phyloP scores from a whole-genome alignment of 2,329 filamentous ascomycete species.

The Apiospora pterosperma region DNA sequence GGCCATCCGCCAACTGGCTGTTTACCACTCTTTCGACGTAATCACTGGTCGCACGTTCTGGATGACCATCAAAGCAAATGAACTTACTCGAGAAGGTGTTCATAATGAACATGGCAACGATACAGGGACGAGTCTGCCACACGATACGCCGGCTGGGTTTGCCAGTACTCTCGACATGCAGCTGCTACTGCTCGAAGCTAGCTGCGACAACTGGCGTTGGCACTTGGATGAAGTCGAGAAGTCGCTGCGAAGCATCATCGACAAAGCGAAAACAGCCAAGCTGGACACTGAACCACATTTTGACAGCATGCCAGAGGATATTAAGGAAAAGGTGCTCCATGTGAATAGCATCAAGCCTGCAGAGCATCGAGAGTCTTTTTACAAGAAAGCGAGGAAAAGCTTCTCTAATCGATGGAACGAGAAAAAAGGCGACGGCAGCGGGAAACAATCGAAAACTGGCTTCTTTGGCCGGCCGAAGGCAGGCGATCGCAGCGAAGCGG shows the following conservation, averaged over 20 bases:
- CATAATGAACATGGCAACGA: neutral
- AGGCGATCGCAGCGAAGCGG: neutral
- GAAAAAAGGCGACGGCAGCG: neutral
- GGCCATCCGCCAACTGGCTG: neutral
- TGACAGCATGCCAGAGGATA: too few relatives aligned
- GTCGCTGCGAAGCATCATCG: neutral
- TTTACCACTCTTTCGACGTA: constrained; percentile 34
- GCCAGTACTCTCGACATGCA: constrained; percentile 26
- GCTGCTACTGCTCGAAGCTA: constrained; percentile 31
- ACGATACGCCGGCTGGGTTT: constrained; percentile 9
- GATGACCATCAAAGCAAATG: constrained; percentile 34
- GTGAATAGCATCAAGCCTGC: too few relatives aligned
- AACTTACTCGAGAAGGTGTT: constrained; percentile 6
- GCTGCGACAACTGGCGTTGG: constrained; percentile 35
- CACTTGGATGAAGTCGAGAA: neutral
- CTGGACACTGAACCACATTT: too few relatives aligned
- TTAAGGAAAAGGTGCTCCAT: too few relatives aligned
- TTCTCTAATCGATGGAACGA: neutral
- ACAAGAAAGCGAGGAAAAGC: too few relatives aligned
- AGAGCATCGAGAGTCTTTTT: neutral
- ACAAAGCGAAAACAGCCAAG: neutral
- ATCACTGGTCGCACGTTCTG: constrained; percentile 28
- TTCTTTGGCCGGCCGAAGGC: neutral
- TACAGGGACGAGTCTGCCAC: neutral
- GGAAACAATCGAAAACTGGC: neutral